phyloP scores from a whole-genome alignment of 2,329 filamentous ascomycete genomes.

The Hawksworthiomyces lignivorus region DNA sequence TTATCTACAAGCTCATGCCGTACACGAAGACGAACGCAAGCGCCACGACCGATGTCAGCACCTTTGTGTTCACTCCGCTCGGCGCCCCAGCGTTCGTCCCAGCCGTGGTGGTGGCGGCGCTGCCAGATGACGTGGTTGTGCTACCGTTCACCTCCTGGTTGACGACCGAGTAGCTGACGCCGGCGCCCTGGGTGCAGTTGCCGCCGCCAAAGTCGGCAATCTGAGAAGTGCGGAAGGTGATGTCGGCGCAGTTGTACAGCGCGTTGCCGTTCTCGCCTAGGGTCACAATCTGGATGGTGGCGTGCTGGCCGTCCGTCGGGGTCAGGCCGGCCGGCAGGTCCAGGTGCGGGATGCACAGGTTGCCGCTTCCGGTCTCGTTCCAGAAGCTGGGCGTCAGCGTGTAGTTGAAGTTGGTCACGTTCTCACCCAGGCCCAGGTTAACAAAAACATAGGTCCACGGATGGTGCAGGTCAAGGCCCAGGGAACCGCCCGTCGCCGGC shows the following conservation, averaged over 20 bases:
- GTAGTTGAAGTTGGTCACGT: conserved; percentile 59
- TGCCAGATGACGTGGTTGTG: not conserved
- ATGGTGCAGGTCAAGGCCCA: conserved; percentile 44
- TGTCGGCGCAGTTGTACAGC: conserved; percentile 70
- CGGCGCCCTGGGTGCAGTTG: conserved; percentile 52
- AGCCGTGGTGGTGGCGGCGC: not conserved
- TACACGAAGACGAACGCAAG: conserved; percentile 31
- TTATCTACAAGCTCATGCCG: conserved; percentile 27
- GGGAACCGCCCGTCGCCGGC: conserved; percentile 41
- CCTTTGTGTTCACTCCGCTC: conserved; percentile 16
- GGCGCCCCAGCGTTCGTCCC: conserved; percentile 9
- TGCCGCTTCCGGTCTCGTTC: conserved; percentile 52
- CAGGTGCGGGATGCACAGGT: conserved; percentile 58
- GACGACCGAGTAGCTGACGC: conserved; percentile 34
- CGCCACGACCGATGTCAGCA: conserved; percentile 28
- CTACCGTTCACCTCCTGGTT: conserved; percentile 21
- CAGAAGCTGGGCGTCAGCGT: conserved; percentile 53
- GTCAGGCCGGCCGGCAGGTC: conserved; percentile 42
- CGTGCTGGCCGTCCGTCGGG: conserved; percentile 52
- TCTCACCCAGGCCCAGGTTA: conserved; percentile 41
- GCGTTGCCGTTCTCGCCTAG: conserved; percentile 50
- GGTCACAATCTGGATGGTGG: conserved; percentile 62
- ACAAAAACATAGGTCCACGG: conserved; percentile 45
- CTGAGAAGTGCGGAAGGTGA: conserved; percentile 50
- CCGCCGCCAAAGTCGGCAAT: conserved; percentile 36